Evolutionary conservation across 2,329 filamentous ascomycete species (phyloP).

Genomic region (Pseudogymnoascus sp.): DNA sequence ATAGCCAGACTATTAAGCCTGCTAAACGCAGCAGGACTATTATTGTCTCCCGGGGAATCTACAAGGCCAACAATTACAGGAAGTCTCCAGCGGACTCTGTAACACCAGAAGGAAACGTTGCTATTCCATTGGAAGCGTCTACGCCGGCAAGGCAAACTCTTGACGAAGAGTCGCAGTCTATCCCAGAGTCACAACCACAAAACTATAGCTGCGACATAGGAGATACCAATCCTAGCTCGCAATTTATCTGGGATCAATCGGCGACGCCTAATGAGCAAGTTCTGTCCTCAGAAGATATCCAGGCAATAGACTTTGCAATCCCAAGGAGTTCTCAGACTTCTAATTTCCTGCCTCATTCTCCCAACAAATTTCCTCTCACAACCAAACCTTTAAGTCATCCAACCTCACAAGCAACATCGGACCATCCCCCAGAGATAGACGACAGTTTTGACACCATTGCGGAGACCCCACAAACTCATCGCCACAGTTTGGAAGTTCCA

Average conservation of each 20-base stretch:
- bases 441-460: neutral
- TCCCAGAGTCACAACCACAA: neutral
- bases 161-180: neutral
- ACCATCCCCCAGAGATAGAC: neutral
- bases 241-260: neutral
- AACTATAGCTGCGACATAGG: neutral
- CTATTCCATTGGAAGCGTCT: conserved; percentile 13
- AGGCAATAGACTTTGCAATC: conserved; percentile 1
- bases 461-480: neutral
- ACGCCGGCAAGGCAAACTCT: conserved; percentile 10
- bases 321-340: neutral
- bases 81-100: conserved; percentile 24
- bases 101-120: conserved; percentile 11
- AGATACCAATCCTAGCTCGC: neutral
- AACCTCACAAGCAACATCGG: neutral
- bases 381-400: neutral
- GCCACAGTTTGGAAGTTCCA: neutral
- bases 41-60: conserved; percentile 10
- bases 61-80: conserved; percentile 17
- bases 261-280: conserved; percentile 4
- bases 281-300: neutral
- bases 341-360: neutral
- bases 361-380: neutral
- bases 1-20: conserved; percentile 12
- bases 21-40: conserved; percentile 12